These are phyloP conservation scores for Ilex asprella DNA, from an alignment of 257 asterid genomes.

Conservation along the genomic window DNA sequence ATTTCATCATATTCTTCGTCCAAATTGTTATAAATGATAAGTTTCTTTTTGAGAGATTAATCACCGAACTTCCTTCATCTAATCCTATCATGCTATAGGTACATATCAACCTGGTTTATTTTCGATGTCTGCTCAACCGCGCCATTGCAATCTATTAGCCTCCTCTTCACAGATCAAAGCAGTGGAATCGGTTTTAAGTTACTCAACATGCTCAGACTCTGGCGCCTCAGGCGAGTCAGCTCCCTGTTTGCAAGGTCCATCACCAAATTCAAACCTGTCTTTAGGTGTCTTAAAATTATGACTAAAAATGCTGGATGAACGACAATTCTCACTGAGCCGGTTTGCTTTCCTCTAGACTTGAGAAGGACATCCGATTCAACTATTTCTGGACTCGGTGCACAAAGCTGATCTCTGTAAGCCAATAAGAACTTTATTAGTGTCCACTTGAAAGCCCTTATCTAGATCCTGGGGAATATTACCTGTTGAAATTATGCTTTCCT, in stretches of 20 bases:
- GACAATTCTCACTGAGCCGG: background rate
- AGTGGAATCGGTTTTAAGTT: background rate
- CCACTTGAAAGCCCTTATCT: background rate
- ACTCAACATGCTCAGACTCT: conserved; percentile 1
- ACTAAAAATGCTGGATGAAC: background rate
- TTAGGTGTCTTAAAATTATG: background rate
- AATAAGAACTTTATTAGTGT: background rate
- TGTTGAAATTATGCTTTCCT: background rate
- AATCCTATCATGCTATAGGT: conserved; percentile 11
- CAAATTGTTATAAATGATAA: background rate
- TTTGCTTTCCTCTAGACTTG: conserved; percentile 7
- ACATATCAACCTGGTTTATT: conserved; percentile 1
- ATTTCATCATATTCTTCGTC: background rate
- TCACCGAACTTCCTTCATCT: background rate
- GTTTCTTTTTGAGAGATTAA: background rate
- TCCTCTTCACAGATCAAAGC: background rate
- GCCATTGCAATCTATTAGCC: background rate
- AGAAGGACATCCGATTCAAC: conserved; percentile 17
- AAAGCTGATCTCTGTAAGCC: conserved; percentile 2
- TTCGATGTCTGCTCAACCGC: conserved; percentile 1
- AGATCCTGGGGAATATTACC: too few species aligned
- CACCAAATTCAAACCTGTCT: background rate
- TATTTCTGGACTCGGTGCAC: conserved; percentile 20
- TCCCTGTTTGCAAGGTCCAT: background rate
- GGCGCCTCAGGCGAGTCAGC: conserved; percentile 6